Evolutionary conservation across 2,329 filamentous ascomycete species (phyloP).

Genomic region (Colletotrichum sp.): DNA sequence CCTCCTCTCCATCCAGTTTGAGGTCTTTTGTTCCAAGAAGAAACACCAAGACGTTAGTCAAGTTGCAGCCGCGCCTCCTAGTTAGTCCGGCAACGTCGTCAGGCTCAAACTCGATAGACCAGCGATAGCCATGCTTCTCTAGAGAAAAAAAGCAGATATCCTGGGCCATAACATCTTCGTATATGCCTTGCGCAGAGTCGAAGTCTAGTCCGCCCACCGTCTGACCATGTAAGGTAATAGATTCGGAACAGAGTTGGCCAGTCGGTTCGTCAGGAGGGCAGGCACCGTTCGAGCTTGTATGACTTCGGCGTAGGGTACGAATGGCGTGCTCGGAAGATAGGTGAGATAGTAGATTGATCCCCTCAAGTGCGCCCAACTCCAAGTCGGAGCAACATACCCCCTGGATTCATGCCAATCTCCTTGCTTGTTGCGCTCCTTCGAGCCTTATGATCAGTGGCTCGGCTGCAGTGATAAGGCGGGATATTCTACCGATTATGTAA

Average conservation of each 20-base stretch:
- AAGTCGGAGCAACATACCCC: background rate
- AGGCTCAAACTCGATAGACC: background rate
- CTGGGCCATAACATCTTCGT: background rate
- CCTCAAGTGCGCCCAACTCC: background rate
- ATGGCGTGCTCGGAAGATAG: background rate
- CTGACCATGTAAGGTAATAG: background rate
- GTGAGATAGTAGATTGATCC: background rate
- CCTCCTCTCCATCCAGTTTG: background rate
- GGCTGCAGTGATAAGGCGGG: too few species aligned
- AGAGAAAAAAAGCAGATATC: background rate
- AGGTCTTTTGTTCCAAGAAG: background rate
- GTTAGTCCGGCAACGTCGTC: background rate
- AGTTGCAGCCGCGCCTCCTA: background rate
- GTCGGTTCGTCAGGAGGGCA: background rate
- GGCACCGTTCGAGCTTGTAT: background rate
- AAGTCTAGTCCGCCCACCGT: background rate
- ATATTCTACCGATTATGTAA: too few species aligned
- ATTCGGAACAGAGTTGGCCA: background rate
- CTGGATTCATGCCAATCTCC: background rate
- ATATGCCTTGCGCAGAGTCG: background rate
- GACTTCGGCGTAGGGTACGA: rapidly evolving
- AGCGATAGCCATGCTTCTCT: background rate
- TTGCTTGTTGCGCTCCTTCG: background rate
- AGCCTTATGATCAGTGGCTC: too few species aligned
- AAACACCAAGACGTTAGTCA: rapidly evolving